A percentile compares a stretch with the other conserved stretches of the same genome.
phyloP scores from a whole-genome alignment of 2,329 filamentous ascomycete genomes.

The Fusarium brachygibbosum region DNA sequence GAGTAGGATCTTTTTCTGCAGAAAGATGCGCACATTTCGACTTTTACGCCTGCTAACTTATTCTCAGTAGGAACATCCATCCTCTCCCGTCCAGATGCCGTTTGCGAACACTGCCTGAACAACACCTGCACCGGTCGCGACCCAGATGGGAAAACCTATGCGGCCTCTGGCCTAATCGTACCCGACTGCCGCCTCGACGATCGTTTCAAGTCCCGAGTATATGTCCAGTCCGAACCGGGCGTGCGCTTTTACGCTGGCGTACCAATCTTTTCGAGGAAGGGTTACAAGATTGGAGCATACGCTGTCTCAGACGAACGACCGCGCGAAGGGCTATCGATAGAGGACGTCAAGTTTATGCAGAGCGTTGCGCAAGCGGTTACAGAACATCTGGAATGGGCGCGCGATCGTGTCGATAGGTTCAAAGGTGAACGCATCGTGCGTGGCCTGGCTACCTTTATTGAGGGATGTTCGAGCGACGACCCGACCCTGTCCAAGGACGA shows the following conservation, averaged over 20 bases:
- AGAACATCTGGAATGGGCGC: conserved; percentile 71
- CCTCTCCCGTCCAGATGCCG: conserved; percentile 51
- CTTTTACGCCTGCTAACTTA: neutral
- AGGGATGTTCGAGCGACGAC: conserved; percentile 58
- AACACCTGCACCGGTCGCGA: conserved; percentile 47
- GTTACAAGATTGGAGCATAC: conserved; percentile 71
- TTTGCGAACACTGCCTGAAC: conserved; percentile 51
- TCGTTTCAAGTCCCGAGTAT: conserved; percentile 52
- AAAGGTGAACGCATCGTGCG: conserved; percentile 67
- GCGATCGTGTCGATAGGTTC: conserved; percentile 64
- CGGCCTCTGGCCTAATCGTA: conserved; percentile 49
- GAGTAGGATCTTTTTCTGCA: conserved; percentile 35
- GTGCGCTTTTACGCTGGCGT: conserved; percentile 62
- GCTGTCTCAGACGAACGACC: conserved; percentile 71
- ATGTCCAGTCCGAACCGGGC: conserved; percentile 51
- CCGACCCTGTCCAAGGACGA: conserved; percentile 22
- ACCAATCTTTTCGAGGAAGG: conserved; percentile 68
- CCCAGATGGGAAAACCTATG: conserved; percentile 46
- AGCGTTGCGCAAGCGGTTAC: conserved; percentile 69
- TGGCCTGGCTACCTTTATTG: conserved; percentile 67
- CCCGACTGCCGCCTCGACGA: conserved; percentile 51
- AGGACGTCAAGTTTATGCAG: conserved; percentile 66
- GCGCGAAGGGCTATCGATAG: conserved; percentile 62
- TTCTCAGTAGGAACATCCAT: conserved; percentile 46
- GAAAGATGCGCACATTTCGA: neutral